Percentiles rank a stretch among this genome's conserved stretches.
These are phyloP conservation scores for Achlya hypogyna DNA, from an alignment of 352 stramenopile genomes.

Conservation along the genomic window DNA sequence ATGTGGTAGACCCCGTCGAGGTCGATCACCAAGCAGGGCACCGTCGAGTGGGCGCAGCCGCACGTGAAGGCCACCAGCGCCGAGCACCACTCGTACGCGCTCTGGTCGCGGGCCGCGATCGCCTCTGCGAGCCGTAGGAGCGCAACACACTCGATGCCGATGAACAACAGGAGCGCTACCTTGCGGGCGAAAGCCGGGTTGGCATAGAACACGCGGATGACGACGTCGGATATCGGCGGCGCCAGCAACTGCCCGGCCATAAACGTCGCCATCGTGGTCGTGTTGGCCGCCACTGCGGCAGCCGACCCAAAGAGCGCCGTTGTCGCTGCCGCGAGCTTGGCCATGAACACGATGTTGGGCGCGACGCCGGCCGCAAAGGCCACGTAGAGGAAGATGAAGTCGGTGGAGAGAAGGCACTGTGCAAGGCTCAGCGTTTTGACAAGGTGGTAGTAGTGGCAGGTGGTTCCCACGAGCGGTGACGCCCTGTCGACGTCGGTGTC, in stretches of 20 bases:
- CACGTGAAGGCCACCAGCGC: neutral
- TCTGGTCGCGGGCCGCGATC: neutral
- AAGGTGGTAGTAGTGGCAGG: conserved; percentile 1
- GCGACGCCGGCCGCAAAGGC: neutral
- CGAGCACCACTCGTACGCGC: neutral
- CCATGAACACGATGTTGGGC: neutral
- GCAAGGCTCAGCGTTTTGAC: neutral
- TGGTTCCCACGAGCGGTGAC: neutral
- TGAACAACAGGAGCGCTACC: neutral
- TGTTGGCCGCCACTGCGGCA: neutral
- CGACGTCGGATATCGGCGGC: neutral
- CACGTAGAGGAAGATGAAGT: conserved; percentile 7
- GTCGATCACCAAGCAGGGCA: neutral
- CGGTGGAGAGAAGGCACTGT: neutral
- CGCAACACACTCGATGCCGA: neutral
- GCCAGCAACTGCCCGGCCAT: neutral
- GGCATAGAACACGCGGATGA: conserved; percentile 6
- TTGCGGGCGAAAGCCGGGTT: conserved; percentile 14
- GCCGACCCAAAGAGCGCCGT: neutral
- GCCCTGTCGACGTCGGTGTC: neutral
- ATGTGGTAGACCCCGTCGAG: conserved; percentile 5
- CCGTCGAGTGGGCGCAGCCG: neutral
- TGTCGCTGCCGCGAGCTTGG: neutral
- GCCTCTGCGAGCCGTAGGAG: neutral
- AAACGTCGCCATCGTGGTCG: neutral